A percentile compares a stretch with the other conserved stretches of the same genome.
Evolutionary conservation across 139 green algal species (phyloP).

Genomic region (Coelastrella sp.): DNA sequence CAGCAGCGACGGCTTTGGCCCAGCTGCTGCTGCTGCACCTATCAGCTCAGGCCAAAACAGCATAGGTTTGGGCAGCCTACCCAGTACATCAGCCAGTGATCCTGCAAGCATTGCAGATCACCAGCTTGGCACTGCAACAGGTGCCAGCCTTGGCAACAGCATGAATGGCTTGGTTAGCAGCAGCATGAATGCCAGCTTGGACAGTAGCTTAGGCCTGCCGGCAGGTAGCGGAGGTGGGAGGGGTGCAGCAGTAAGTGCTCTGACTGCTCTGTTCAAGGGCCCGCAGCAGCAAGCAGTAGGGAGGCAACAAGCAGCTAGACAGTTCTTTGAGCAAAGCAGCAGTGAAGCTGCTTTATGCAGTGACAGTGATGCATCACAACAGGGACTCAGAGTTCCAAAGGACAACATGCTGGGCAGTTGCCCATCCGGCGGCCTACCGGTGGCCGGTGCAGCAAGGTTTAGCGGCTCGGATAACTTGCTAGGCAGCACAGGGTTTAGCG

Average conservation of each 20-base stretch:
- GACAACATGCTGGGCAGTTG: neutral
- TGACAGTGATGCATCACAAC: neutral
- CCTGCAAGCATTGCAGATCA: neutral
- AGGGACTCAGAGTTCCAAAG: too few relatives aligned
- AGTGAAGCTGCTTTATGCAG: neutral
- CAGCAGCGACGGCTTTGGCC: conserved; percentile 15
- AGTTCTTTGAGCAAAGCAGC: neutral
- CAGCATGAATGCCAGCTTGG: neutral
- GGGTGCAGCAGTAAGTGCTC: conserved; percentile 34
- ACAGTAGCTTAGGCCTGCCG: neutral
- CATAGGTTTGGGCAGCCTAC: too few relatives aligned
- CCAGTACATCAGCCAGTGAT: neutral
- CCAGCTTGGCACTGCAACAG: neutral
- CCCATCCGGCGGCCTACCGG: neutral
- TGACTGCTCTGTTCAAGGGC: neutral
- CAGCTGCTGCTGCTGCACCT: neutral
- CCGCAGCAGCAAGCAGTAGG: neutral
- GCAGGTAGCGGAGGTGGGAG: neutral
- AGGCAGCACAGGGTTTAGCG: neutral
- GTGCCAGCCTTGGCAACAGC: neutral
- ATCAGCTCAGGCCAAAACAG: too few relatives aligned
- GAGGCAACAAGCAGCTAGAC: neutral
- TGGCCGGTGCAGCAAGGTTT: neutral
- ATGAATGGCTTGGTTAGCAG: neutral
- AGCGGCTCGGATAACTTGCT: neutral